A percentile compares a stretch with the other conserved stretches of the same genome.
Evolutionary conservation across 2,329 filamentous ascomycete species (phyloP).

Genomic region (Phaeoacremonium minimum): DNA sequence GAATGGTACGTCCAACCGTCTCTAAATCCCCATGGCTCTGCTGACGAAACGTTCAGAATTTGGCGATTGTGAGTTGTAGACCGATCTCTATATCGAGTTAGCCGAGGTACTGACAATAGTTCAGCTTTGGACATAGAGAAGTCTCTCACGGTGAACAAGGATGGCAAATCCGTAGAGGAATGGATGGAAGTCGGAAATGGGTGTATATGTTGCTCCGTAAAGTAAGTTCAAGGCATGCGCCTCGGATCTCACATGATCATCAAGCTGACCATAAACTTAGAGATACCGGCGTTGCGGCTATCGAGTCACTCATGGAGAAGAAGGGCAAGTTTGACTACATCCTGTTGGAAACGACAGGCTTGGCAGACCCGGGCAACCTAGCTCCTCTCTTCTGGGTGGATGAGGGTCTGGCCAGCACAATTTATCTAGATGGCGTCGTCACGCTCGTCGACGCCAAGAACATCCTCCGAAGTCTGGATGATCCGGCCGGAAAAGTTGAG

Average conservation of each 20-base stretch:
- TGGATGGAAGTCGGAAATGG: constrained; percentile 97
- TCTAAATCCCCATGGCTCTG: constrained; percentile 15
- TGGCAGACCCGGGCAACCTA: constrained; percentile 93
- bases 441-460: constrained; percentile 96
- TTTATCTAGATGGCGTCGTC: constrained; percentile 95
- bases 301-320: constrained; percentile 92
- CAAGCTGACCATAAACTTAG: constrained; percentile 31
- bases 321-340: constrained; percentile 97
- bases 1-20: constrained; percentile 59
- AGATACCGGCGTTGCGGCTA: constrained; percentile 88
- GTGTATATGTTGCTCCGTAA: constrained; percentile 96
- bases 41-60: constrained; percentile 52
- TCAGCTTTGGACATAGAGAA: constrained; percentile 94
- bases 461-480: constrained; percentile 76
- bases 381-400: constrained; percentile 98
- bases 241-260: not conserved
- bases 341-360: constrained; percentile 88
- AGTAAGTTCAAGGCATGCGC: constrained; percentile 47
- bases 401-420: constrained; percentile 88
- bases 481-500: constrained; percentile 53
- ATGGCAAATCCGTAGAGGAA: constrained; percentile 78
- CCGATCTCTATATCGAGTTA: not conserved
- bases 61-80: constrained; percentile 66
- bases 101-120: constrained; percentile 10
- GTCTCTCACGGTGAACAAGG: constrained; percentile 84